Base-by-base conservation (phyloP, 1,284 basidiomycete genomes). In the Puccinia polysora region DNA sequence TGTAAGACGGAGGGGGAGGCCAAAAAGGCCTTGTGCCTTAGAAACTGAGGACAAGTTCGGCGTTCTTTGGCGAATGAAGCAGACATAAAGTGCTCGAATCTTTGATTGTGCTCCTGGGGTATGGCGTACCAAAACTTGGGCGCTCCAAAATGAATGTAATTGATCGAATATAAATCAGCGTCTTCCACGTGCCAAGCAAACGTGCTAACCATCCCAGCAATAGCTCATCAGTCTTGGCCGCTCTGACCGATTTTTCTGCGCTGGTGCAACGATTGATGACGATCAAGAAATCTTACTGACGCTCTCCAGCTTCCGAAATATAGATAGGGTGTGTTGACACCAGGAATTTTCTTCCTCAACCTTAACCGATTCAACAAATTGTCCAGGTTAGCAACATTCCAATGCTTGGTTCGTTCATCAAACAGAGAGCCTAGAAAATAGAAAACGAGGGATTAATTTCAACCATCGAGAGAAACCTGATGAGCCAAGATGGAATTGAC, bases 221-320 rank as follows among this genome's bases (percentile, higher is more conserved):
- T 1, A 52, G 18, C 20, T 10, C 12, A 55, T 18, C 4, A 40
- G 15, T 15, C 10, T 20, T 55, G 7, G 7, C 50, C 23, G 49
- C n/a, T 67, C 12, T 36, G 20, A 40, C 30, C 20, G 34, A 45
- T 6, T 50, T 49, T 40, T 50, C 30, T 36, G 23, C n/a, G n/a
- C n/a, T n/a, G n/a, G n/a, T n/a, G n/a, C n/a, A n/a, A n/a, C n/a
- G n/a, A n/a, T n/a, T n/a, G 49, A 36, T 0, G 8, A 34, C 10
- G 59, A 32, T 7, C 32, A 30, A 78, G n/a, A 76, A 76, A 65
- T 78, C 79, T 4, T 34, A 70, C 68, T 0, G 92, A 94, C 15
- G 96, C 95, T 65, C 92, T 85, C 95, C 95, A 99, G 92, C 97
- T 97, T 75, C 95, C 95, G 80, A 96, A 97, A 81, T 98, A 98